These are phyloP conservation scores for Diospyros kaki DNA, from an alignment of 148 eudicot genomes.

Conservation along the genomic window DNA sequence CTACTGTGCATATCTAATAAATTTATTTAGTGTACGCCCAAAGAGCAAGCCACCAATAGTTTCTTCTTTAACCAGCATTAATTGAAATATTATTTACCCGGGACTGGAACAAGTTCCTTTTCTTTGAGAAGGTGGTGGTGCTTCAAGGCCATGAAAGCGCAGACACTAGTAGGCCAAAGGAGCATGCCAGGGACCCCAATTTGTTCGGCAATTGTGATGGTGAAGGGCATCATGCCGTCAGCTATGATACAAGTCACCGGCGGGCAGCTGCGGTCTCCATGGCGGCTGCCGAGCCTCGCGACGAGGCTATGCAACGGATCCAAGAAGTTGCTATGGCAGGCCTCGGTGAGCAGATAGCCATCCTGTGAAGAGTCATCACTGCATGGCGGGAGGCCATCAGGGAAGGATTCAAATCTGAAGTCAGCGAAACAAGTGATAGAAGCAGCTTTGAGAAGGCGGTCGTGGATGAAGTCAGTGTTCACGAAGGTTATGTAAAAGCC, in stretches of 20 bases:
- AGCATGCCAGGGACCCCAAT: neutral
- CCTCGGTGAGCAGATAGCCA: neutral
- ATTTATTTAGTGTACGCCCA: too few relatives aligned
- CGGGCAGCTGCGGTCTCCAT: neutral
- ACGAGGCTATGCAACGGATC: neutral
- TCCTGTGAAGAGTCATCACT: neutral
- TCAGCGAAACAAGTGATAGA: neutral
- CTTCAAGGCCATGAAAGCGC: neutral
- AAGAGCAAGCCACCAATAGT: too few relatives aligned
- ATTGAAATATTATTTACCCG: neutral
- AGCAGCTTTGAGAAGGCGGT: neutral
- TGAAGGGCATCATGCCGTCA: conserved; percentile 3
- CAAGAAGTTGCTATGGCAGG: neutral
- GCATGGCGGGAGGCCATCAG: conserved; percentile 2
- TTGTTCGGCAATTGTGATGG: neutral
- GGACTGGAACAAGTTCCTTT: conserved; percentile 1
- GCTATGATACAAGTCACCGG: conserved; percentile 3
- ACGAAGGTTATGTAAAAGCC: conserved; percentile 15
- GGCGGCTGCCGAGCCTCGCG: neutral
- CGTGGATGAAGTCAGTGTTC: conserved; percentile 10
- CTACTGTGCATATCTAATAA: too few relatives aligned
- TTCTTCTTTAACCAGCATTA: neutral
- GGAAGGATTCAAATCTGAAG: neutral
- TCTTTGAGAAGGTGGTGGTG: neutral
- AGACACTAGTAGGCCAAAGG: neutral